A percentile compares a stretch with the other conserved stretches of the same genome.
phyloP scores from a whole-genome alignment of 768 basidiomycete species.

The Termitomyces sp. region DNA sequence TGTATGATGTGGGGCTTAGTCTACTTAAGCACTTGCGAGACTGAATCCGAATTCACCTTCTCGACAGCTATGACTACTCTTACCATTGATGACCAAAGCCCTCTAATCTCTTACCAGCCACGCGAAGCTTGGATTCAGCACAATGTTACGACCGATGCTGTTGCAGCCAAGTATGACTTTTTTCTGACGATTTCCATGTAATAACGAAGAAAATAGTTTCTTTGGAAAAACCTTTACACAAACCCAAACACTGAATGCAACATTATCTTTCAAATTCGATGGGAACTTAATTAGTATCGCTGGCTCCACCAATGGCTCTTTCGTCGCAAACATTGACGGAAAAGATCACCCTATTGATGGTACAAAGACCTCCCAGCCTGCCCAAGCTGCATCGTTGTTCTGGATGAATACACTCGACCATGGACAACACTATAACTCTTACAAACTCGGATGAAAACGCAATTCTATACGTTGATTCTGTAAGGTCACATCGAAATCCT shows the following conservation, averaged over 20 bases:
- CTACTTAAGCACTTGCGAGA: background rate
- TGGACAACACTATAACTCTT: constrained; percentile 1
- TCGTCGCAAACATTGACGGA: constrained; percentile 1
- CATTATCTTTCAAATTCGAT: constrained; percentile 1
- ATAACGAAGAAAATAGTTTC: background rate
- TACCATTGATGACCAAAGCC: constrained; percentile 5
- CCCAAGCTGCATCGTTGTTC: background rate
- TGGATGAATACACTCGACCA: background rate
- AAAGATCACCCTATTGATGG: background rate
- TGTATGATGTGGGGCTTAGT: too few relatives aligned
- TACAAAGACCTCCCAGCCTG: background rate
- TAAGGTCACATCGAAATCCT: background rate
- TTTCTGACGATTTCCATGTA: background rate
- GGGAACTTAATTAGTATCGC: background rate
- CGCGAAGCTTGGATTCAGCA: constrained; percentile 5
- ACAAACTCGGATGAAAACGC: background rate
- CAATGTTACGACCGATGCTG: background rate
- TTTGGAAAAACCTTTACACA: constrained; percentile 1
- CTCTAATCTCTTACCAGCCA: constrained; percentile 2
- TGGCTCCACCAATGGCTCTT: constrained; percentile 4
- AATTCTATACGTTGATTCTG: background rate
- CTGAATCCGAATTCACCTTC: background rate
- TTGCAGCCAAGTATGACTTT: constrained; percentile 1
- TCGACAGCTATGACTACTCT: background rate
- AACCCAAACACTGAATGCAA: background rate